These are phyloP conservation scores for Kalmusia sp. DNA, from an alignment of 2,329 filamentous ascomycete genomes.

Conservation along the genomic window DNA sequence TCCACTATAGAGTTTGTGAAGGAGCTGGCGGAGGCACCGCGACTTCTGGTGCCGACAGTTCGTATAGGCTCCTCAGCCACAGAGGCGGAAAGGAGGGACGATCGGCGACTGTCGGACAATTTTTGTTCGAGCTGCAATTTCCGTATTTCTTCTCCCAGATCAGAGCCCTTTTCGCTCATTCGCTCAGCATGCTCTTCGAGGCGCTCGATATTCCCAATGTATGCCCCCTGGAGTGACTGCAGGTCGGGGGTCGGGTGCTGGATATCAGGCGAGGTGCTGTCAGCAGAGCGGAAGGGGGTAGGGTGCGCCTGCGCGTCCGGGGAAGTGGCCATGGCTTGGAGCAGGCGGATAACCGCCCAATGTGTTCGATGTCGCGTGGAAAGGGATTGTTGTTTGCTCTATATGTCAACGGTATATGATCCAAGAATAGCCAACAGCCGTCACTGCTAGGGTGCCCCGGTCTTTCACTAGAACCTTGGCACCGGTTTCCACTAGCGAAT, in stretches of 20 bases:
- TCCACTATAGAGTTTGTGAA: constrained; percentile 70
- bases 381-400: constrained; percentile 4
- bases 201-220: constrained; percentile 72
- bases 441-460: constrained; percentile 18
- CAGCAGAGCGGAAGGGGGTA: constrained; percentile 25
- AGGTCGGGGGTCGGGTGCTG: constrained; percentile 68
- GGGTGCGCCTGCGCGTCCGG: constrained; percentile 25
- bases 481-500: neutral
- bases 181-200: constrained; percentile 79
- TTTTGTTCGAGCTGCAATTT: constrained; percentile 75
- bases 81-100: constrained; percentile 63
- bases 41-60: constrained; percentile 40
- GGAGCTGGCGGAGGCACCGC: constrained; percentile 51
- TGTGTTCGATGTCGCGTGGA: neutral
- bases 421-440: constrained; percentile 30
- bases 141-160: constrained; percentile 79
- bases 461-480: neutral
- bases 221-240: constrained; percentile 67
- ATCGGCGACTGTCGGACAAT: constrained; percentile 70
- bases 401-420: constrained; percentile 6
- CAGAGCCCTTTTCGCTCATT: constrained; percentile 73
- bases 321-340: constrained; percentile 31
- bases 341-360: constrained; percentile 8
- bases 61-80: constrained; percentile 35
- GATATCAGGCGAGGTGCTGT: constrained; percentile 31